phyloP scores from a whole-genome alignment of 2,329 filamentous ascomycete genomes.

The Paramyrothecium sp. region DNA sequence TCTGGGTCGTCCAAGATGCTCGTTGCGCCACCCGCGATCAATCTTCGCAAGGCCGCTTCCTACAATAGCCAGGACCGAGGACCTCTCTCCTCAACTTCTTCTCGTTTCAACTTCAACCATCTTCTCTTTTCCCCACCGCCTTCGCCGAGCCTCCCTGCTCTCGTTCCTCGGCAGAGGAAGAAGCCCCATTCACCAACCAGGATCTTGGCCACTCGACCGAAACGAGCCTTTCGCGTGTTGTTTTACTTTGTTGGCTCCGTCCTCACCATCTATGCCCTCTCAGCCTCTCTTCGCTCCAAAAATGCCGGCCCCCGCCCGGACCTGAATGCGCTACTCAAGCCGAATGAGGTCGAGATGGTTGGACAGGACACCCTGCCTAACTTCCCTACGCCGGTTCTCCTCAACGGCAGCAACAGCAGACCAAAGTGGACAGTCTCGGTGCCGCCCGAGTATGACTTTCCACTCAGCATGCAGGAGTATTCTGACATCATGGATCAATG shows the following conservation, averaged over 20 bases:
- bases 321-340: slow-evolving; percentile 19
- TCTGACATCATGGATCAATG: slow-evolving; percentile 67
- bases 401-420: slow-evolving; percentile 63
- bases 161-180: slow-evolving; percentile 65
- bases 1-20: slow-evolving; percentile 41
- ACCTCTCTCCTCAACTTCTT: slow-evolving; percentile 58
- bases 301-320: slow-evolving; percentile 2
- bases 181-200: slow-evolving; percentile 48
- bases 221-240: slow-evolving; percentile 54
- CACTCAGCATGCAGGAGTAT: slow-evolving; percentile 65
- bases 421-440: slow-evolving; percentile 82
- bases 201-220: slow-evolving; percentile 46
- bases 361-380: slow-evolving; percentile 65
- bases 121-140: slow-evolving; percentile 66
- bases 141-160: slow-evolving; percentile 68
- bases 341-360: slow-evolving; percentile 63
- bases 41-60: slow-evolving; percentile 56
- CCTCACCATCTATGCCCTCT: slow-evolving; percentile 48
- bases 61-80: slow-evolving; percentile 53
- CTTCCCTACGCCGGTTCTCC: slow-evolving; percentile 69
- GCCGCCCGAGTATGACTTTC: slow-evolving; percentile 64
- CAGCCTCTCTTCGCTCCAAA: slow-evolving; percentile 25
- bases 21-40: slow-evolving; percentile 54
- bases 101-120: slow-evolving; percentile 65
- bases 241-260: slow-evolving; percentile 52